A percentile compares a stretch with the other conserved stretches of the same genome.
Evolutionary conservation across 2,329 filamentous ascomycete species (phyloP).

Genomic region (Fonsecaea erecta): DNA sequence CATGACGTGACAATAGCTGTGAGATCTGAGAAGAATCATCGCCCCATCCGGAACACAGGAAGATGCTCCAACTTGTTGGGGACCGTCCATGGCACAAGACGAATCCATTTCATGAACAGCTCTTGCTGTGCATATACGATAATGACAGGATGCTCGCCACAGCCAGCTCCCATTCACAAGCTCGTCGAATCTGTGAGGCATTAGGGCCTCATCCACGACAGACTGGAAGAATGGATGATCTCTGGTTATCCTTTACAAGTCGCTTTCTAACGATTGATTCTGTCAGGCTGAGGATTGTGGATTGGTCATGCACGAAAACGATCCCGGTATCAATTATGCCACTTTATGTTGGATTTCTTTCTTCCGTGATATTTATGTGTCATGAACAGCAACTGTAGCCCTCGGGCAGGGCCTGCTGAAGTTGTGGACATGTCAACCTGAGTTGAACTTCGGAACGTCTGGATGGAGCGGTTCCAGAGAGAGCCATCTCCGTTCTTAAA

Average conservation of each 20-base stretch:
- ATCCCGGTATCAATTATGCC: neutral
- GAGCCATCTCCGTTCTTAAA: neutral
- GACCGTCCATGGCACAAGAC: neutral
- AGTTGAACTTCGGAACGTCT: neutral
- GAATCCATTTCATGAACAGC: neutral
- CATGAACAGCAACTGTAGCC: neutral
- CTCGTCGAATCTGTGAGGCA: neutral
- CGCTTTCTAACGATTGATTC: neutral
- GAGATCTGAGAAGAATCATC: neutral
- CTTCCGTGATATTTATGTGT: neutral
- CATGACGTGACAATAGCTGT: neutral
- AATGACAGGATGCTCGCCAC: neutral
- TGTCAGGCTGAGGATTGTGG: neutral
- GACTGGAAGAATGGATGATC: neutral
- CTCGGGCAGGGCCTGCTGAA: neutral
- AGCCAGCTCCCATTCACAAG: neutral
- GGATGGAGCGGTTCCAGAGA: neutral
- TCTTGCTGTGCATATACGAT: neutral
- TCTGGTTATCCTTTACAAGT: neutral
- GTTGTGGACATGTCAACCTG: neutral
- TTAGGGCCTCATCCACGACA: neutral
- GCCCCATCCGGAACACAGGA: neutral
- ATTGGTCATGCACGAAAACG: neutral
- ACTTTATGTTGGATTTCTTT: neutral
- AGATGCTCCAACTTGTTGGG: neutral